phyloP scores from a whole-genome alignment of 2,329 filamentous ascomycete genomes.

The Trichoderma endophyticum region DNA sequence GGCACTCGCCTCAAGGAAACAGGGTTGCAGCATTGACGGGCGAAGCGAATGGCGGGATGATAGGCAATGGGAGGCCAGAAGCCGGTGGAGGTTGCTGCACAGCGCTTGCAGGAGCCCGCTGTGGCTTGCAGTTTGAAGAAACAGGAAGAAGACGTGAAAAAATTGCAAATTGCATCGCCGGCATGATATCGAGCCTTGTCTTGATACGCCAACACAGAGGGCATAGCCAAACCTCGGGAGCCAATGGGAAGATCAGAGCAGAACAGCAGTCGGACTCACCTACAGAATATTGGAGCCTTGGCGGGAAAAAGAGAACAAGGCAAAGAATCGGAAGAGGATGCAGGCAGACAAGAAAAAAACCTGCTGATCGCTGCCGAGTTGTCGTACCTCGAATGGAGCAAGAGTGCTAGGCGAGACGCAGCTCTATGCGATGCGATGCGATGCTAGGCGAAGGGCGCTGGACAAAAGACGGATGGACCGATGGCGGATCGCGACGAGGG shows the following conservation, averaged over 20 bases:
- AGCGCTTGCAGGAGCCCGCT: constrained; percentile 4
- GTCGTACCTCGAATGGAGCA: constrained; percentile 2
- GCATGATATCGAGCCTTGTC: not conserved
- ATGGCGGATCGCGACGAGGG: not conserved
- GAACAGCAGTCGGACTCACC: not conserved
- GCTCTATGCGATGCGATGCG: not conserved
- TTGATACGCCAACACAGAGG: not conserved
- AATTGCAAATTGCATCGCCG: not conserved
- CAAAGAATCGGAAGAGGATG: not conserved
- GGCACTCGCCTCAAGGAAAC: not conserved
- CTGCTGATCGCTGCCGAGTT: constrained; percentile 6
- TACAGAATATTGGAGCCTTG: not conserved
- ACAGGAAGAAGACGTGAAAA: not conserved
- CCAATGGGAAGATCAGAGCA: not conserved
- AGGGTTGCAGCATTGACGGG: constrained; percentile 1
- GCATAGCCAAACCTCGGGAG: not conserved
- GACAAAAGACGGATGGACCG: not conserved
- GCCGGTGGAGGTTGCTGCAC: constrained; percentile 8
- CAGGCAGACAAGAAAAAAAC: not conserved
- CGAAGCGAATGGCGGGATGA: not conserved
- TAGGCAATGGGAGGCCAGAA: not conserved
- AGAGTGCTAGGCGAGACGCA: not conserved
- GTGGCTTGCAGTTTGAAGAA: not conserved
- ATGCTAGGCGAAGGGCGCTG: constrained; percentile 1
- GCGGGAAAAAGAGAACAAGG: not conserved